Conservation (phyloP, 176 grass and related monocot genomes). For the barley (Hordeum vulgare) region DNA sequence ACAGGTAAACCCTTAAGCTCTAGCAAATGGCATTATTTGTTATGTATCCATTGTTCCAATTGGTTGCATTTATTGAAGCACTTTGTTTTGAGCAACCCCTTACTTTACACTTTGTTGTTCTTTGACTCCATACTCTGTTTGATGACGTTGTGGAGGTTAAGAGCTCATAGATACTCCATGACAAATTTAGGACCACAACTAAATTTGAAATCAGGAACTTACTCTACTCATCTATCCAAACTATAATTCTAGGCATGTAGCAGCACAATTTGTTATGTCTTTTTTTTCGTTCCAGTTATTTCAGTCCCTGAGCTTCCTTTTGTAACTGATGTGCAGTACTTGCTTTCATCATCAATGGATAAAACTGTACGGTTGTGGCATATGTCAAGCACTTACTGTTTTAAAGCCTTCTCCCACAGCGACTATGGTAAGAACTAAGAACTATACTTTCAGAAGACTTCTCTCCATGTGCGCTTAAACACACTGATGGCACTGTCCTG, state of each 20-base stretch:
- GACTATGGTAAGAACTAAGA: conserved; percentile 74
- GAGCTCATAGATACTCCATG: not conserved
- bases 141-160: not conserved
- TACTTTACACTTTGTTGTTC: not conserved
- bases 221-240: not conserved
- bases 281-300: not conserved
- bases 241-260: not conserved
- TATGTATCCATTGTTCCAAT: not conserved
- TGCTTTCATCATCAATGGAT: conserved; percentile 99
- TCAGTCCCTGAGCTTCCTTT: conserved; percentile 20
- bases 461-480: not conserved
- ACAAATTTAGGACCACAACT: not conserved
- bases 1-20: not conserved
- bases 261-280: not conserved
- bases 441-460: conserved; percentile 21
- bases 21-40: not conserved
- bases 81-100: not conserved
- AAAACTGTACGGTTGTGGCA: conserved; percentile 99
- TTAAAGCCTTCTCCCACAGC: conserved; percentile 88
- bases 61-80: not conserved
- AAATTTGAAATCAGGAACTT: not conserved
- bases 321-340: conserved; percentile 56
- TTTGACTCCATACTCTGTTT: not conserved
- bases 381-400: conserved; percentile 89
- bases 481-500: not conserved